A percentile compares a stretch with the other conserved stretches of the same genome.
phyloP scores from a whole-genome alignment of 371 early-diverging fungal genomes.

The Phascolomyces articulosus region DNA sequence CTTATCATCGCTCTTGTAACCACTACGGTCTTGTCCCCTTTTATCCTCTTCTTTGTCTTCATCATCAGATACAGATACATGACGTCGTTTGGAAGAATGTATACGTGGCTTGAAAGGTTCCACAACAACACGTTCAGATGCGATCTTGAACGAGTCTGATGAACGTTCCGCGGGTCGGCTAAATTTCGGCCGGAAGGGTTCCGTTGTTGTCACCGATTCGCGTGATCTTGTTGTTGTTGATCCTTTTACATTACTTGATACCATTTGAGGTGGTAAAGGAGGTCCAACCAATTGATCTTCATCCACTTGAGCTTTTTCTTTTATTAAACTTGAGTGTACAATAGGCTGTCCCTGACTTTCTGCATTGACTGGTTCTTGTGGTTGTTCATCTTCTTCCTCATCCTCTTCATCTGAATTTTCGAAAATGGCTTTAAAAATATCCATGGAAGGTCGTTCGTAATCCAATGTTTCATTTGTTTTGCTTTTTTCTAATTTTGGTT shows the following conservation, averaged over 20 bases:
- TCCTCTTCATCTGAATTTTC: slow-evolving; percentile 68
- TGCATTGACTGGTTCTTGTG: slow-evolving; percentile 11
- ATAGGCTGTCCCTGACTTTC: background rate
- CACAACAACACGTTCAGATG: slow-evolving; percentile 44
- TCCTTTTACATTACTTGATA: too few relatives aligned
- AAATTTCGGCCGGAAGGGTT: slow-evolving; percentile 51
- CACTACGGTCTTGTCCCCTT: too few relatives aligned
- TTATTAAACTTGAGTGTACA: too few relatives aligned
- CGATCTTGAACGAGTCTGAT: slow-evolving; percentile 8
- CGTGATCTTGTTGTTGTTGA: too few relatives aligned
- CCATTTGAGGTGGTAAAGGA: slow-evolving; percentile 17
- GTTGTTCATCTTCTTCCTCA: slow-evolving; percentile 36
- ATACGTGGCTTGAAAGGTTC: slow-evolving; percentile 39
- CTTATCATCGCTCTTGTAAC: too few relatives aligned
- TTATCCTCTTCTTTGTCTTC: slow-evolving; percentile 21
- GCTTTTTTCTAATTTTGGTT: slow-evolving; percentile 27
- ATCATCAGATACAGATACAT: slow-evolving; percentile 35
- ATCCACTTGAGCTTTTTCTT: background rate
- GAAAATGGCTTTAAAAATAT: slow-evolving; percentile 88
- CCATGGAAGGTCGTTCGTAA: slow-evolving; percentile 75
- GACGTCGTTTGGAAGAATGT: slow-evolving; percentile 25
- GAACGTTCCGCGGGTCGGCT: slow-evolving; percentile 24
- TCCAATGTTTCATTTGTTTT: too few relatives aligned
- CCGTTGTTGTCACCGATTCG: background rate
- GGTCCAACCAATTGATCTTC: slow-evolving; percentile 37